These are phyloP conservation scores for Hypoxylon sp. DNA, from an alignment of 2,329 filamentous ascomycete genomes.

Conservation along the genomic window DNA sequence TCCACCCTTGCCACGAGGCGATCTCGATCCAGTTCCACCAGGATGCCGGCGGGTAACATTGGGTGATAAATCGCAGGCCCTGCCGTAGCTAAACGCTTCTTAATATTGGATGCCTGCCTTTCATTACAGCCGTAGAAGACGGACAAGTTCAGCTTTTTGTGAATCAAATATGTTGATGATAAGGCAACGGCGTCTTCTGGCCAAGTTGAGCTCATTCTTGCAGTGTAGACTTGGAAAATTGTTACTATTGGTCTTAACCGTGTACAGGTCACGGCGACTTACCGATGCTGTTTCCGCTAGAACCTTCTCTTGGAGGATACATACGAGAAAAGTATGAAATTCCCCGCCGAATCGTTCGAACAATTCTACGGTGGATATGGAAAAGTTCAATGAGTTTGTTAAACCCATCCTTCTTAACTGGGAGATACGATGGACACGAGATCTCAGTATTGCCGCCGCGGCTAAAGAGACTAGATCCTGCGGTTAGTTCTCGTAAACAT, in stretches of 20 bases:
- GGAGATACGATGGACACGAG: constrained; percentile 23
- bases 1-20: constrained; percentile 14
- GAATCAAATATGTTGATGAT: constrained; percentile 28
- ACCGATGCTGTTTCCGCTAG: constrained; percentile 7
- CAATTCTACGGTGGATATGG: constrained; percentile 24
- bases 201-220: constrained; percentile 28
- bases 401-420: constrained; percentile 17
- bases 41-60: constrained; percentile 27
- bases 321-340: constrained; percentile 24
- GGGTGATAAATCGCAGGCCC: constrained; percentile 14
- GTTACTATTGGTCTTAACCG: neutral
- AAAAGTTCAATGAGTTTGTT: constrained; percentile 18
- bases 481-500: neutral
- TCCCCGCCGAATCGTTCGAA: constrained; percentile 20
- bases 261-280: neutral
- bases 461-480: constrained; percentile 22
- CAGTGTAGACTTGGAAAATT: constrained; percentile 23
- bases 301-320: neutral
- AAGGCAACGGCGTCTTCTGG: constrained; percentile 24
- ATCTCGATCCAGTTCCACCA: constrained; percentile 28
- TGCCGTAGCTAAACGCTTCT: constrained; percentile 1
- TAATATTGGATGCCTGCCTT: constrained; percentile 13
- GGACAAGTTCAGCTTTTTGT: constrained; percentile 18
- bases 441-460: neutral
- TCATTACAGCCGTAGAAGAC: constrained; percentile 36